Evolutionary conservation across 2,329 filamentous ascomycete genomes (phyloP).

Genomic region (Fusarium foetens): DNA sequence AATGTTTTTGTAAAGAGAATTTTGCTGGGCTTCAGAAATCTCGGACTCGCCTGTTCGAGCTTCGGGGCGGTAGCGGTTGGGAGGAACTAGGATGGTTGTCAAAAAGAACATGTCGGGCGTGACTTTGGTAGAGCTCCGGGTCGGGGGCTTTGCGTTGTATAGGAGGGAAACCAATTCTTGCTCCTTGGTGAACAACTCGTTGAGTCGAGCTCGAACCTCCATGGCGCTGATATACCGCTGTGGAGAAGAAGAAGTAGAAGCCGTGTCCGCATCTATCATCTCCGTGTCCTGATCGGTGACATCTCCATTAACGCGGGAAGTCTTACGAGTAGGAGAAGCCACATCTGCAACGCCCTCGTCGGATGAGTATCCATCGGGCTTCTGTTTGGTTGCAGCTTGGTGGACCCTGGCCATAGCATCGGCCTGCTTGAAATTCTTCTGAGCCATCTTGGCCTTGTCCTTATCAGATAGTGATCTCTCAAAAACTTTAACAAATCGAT

Average conservation of each 20-base stretch:
- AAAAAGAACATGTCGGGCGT: conserved; percentile 95
- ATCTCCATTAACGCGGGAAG: conserved; percentile 55
- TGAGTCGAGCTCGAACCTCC: conserved; percentile 83
- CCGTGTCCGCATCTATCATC: conserved; percentile 47
- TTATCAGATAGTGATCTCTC: conserved; percentile 80
- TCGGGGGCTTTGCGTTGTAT: conserved; percentile 77
- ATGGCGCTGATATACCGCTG: conserved; percentile 84
- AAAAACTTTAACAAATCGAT: conserved; percentile 93
- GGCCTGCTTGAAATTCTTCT: conserved; percentile 70
- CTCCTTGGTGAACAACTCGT: conserved; percentile 86
- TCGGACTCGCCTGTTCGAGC: conserved; percentile 82
- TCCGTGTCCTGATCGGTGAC: conserved; percentile 58
- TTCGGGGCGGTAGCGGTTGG: conserved; percentile 90
- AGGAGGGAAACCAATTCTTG: conserved; percentile 84
- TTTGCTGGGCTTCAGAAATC: conserved; percentile 89
- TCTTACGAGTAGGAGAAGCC: conserved; percentile 56
- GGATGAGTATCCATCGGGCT: conserved; percentile 57
- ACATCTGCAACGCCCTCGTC: conserved; percentile 79
- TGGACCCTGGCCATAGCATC: conserved; percentile 71
- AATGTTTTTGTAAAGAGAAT: conserved; percentile 86
- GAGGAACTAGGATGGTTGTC: conserved; percentile 85
- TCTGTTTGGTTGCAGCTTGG: conserved; percentile 52
- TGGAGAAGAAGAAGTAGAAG: conserved; percentile 28
- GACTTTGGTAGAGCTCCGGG: conserved; percentile 67
- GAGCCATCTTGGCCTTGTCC: conserved; percentile 80